Conservation (phyloP, 78 protist species). For the Cavenderia fasciculata region DNA sequence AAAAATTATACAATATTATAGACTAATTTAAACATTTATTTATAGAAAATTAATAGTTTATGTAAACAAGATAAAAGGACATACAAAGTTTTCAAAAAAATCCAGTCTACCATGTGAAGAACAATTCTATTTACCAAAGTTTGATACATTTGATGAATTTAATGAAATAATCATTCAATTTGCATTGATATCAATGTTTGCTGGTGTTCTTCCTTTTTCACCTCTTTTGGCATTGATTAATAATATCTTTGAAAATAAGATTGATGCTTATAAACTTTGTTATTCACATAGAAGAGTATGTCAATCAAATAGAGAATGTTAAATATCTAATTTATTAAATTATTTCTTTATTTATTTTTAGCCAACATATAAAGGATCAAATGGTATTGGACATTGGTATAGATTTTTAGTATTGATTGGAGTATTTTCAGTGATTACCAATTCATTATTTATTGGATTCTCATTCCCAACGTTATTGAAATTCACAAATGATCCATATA, state of each 20-base stretch:
- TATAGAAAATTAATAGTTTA: background rate
- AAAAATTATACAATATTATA: background rate
- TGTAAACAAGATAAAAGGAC: background rate
- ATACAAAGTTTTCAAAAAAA: background rate
- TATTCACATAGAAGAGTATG: conserved; percentile 6
- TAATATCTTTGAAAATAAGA: conserved; percentile 81
- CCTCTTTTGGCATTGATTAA: conserved; percentile 76
- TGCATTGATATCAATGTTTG: conserved; percentile 77
- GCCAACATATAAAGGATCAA: conserved; percentile 23
- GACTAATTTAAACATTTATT: background rate
- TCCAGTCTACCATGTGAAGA: conserved; percentile 15
- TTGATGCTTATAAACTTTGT: conserved; percentile 79
- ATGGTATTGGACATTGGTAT: conserved; percentile 56
- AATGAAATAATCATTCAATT: conserved; percentile 68
- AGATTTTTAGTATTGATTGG: conserved; percentile 5
- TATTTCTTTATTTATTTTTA: background rate
- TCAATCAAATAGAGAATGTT: background rate
- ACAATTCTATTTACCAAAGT: background rate
- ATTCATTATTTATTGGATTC: conserved; percentile 31
- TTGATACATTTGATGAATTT: conserved; percentile 22
- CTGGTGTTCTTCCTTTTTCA: conserved; percentile 82
- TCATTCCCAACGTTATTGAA: conserved; percentile 38
- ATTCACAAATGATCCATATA: background rate
- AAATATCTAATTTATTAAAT: background rate
- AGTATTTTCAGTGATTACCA: conserved; percentile 20